These are phyloP conservation scores for Zalaria sp. DNA, from an alignment of 2,329 filamentous ascomycete genomes.

Conservation along the genomic window DNA sequence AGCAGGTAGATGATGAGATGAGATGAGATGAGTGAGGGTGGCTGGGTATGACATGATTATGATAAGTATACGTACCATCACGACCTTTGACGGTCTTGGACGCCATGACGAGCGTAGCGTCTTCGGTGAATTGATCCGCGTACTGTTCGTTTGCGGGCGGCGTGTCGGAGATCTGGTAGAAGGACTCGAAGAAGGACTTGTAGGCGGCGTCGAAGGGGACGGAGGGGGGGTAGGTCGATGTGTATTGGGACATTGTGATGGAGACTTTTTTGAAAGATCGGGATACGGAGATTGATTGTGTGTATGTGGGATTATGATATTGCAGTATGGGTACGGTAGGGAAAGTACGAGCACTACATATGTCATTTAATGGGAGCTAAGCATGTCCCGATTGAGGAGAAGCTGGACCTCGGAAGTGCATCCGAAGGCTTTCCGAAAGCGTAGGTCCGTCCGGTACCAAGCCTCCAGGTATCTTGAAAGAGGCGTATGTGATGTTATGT, in stretches of 20 bases:
- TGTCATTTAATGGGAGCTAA: no score
- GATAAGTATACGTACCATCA: constrained; percentile 21
- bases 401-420: no score
- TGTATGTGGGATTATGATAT: no score
- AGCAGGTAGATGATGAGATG: neutral
- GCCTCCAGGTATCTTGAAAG: no score
- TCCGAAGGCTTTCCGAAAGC: no score
- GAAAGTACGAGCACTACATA: no score
- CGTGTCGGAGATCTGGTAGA: constrained; percentile 32
- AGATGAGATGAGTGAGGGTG: neutral
- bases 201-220: constrained; percentile 20
- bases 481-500: no score
- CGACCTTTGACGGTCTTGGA: constrained; percentile 30
- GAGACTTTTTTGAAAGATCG: no score
- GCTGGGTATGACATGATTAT: neutral
- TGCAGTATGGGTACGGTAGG: no score
- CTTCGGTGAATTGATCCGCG: constrained; percentile 30
- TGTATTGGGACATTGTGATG: constrained; percentile 3
- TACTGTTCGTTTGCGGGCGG: constrained; percentile 36
- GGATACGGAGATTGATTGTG: no score
- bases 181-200: constrained; percentile 30
- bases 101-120: constrained; percentile 39
- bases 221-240: constrained; percentile 3
- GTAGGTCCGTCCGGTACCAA: no score
- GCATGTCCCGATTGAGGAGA: no score